Percentiles rank a stretch among this genome's conserved stretches.
phyloP scores from a whole-genome alignment of 1,139 yeast genomes.

The Pichia sp. region DNA sequence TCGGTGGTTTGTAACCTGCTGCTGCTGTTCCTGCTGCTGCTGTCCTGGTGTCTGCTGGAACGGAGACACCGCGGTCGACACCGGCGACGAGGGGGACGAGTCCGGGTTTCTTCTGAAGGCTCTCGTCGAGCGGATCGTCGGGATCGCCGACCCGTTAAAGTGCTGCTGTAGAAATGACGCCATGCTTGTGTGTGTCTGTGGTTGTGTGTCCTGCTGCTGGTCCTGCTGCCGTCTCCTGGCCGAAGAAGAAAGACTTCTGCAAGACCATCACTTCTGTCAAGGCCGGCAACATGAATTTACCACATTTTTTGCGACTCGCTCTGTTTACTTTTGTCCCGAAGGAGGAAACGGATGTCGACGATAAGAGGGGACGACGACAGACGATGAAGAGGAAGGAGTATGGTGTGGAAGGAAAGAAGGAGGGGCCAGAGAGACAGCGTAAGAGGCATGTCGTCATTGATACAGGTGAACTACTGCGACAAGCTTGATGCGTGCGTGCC shows the following conservation, averaged over 20 bases:
- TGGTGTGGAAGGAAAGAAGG: background rate
- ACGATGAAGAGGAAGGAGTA: background rate
- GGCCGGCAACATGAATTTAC: background rate
- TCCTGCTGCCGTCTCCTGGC: too few relatives aligned
- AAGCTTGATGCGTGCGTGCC: constrained; percentile 25
- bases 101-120: constrained; percentile 29
- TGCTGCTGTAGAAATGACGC: constrained; percentile 30
- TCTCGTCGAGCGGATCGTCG: constrained; percentile 30
- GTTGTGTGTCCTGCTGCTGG: background rate
- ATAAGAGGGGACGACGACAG: background rate
- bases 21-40: constrained; percentile 23
- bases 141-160: constrained; percentile 27
- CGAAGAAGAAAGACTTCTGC: background rate
- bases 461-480: constrained; percentile 26
- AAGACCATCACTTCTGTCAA: background rate
- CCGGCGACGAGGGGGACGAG: constrained; percentile 26
- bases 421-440: background rate
- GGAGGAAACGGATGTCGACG: background rate
- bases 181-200: background rate
- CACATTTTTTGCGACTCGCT: background rate
- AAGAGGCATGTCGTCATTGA: constrained; percentile 20
- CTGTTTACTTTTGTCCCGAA: background rate
- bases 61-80: constrained; percentile 16
- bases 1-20: constrained; percentile 43
- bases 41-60: constrained; percentile 3